A percentile compares a stretch with the other conserved stretches of the same genome.
Evolutionary conservation across 2,329 filamentous ascomycete genomes (phyloP).

Genomic region (Colletotrichum limetticola): DNA sequence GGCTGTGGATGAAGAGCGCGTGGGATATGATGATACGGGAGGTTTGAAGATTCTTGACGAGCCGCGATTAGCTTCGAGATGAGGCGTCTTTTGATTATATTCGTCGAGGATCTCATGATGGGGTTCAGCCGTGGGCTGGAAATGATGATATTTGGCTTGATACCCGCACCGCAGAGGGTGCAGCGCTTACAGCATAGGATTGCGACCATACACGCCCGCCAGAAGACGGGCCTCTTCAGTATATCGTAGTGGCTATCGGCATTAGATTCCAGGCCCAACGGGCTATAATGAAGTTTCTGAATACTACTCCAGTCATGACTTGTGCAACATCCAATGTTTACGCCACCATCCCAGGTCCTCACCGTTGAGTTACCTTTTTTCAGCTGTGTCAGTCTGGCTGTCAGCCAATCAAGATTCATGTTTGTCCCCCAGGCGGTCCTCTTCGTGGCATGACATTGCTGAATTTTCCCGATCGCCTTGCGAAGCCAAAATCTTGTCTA

Average conservation of each 20-base stretch:
- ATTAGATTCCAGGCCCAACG: background rate
- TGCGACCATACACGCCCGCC: background rate
- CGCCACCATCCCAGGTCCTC: background rate
- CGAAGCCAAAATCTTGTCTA: background rate
- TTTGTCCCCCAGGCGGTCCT: background rate
- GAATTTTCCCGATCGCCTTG: background rate
- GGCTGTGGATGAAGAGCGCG: conserved; percentile 67
- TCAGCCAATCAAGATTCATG: background rate
- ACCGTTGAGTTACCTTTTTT: background rate
- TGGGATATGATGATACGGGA: conserved; percentile 65
- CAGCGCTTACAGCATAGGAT: background rate
- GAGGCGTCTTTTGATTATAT: background rate
- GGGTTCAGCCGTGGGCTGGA: conserved; percentile 1
- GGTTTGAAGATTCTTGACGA: conserved; percentile 52
- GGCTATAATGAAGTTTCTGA: background rate
- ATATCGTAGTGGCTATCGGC: background rate
- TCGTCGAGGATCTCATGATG: background rate
- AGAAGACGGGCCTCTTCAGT: background rate
- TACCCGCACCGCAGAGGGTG: conserved; percentile 27
- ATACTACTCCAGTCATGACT: background rate
- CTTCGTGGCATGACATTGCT: background rate
- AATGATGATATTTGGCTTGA: conserved; percentile 8
- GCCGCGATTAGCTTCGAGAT: conserved; percentile 1
- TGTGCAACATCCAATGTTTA: background rate
- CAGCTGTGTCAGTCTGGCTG: background rate